Percentiles rank a stretch among this genome's conserved stretches.
These are phyloP conservation scores for Hypoxylon rickii DNA, from an alignment of 495 filamentous ascomycete genomes.

Conservation along the genomic window DNA sequence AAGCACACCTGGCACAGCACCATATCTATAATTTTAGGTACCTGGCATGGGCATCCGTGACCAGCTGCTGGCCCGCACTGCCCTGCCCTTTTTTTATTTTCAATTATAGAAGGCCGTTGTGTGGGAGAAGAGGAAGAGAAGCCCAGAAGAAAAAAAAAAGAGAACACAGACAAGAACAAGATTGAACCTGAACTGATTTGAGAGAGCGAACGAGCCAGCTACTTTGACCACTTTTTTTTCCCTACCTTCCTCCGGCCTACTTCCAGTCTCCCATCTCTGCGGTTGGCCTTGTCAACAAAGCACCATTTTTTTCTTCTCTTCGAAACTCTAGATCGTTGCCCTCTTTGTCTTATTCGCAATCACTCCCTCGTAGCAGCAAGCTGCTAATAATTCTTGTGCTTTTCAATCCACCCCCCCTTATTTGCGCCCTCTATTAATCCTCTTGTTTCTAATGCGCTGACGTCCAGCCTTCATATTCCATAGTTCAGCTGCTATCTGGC, in stretches of 20 bases:
- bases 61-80: slow-evolving; percentile 44
- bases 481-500: slow-evolving; percentile 47
- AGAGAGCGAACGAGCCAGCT: slow-evolving; percentile 28
- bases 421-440: slow-evolving; percentile 36
- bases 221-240: slow-evolving; percentile 37
- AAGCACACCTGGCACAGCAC: slow-evolving; percentile 16
- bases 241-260: slow-evolving; percentile 33
- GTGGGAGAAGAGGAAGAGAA: background rate
- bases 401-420: slow-evolving; percentile 28
- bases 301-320: slow-evolving; percentile 25
- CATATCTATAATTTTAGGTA: slow-evolving; percentile 38
- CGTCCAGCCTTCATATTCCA: slow-evolving; percentile 34
- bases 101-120: slow-evolving; percentile 23
- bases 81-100: slow-evolving; percentile 38
- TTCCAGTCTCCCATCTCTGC: slow-evolving; percentile 34
- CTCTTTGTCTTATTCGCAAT: slow-evolving; percentile 36
- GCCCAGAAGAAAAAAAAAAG: slow-evolving; percentile 23
- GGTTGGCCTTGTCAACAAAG: slow-evolving; percentile 42
- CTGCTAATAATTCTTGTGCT: slow-evolving; percentile 33
- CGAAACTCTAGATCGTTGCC: slow-evolving; percentile 27
- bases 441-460: slow-evolving; percentile 38
- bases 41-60: slow-evolving; percentile 36
- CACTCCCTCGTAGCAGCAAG: slow-evolving; percentile 39
- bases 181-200: slow-evolving; percentile 14
- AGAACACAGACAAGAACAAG: slow-evolving; percentile 21